phyloP scores from a whole-genome alignment of 805 yeast species.

The Metschnikowia aberdeeniae region DNA sequence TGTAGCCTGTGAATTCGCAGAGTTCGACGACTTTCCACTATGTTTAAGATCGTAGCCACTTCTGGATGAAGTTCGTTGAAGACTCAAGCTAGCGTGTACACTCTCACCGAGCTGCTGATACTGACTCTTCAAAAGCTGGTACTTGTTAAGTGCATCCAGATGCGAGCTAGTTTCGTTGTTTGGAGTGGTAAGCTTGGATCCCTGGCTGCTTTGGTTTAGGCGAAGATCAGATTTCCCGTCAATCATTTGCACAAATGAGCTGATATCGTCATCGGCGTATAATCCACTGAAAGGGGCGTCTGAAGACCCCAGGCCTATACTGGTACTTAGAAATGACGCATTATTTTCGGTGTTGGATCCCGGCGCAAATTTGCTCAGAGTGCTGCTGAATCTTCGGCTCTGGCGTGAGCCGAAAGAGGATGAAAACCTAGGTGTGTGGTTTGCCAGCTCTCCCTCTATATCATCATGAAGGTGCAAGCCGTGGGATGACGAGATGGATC shows the following conservation, averaged over 20 bases:
- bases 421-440: slow-evolving; percentile 56
- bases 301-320: slow-evolving; percentile 34
- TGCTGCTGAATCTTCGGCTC: slow-evolving; percentile 45
- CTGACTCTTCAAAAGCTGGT: slow-evolving; percentile 48
- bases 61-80: slow-evolving; percentile 21
- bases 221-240: slow-evolving; percentile 59
- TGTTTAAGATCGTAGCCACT: slow-evolving; percentile 5
- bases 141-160: slow-evolving; percentile 47
- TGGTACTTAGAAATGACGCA: slow-evolving; percentile 28
- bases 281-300: slow-evolving; percentile 40
- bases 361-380: slow-evolving; percentile 15
- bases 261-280: slow-evolving; percentile 54
- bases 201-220: slow-evolving; percentile 21
- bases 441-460: slow-evolving; percentile 24
- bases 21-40: slow-evolving; percentile 4
- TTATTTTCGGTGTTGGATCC: slow-evolving; percentile 21
- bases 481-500: slow-evolving; percentile 38
- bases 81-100: slow-evolving; percentile 46
- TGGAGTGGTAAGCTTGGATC: slow-evolving; percentile 13
- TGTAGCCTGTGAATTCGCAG: slow-evolving; percentile 16
- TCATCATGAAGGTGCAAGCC: slow-evolving; percentile 34
- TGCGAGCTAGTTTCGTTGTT: slow-evolving; percentile 20
- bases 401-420: slow-evolving; percentile 70
- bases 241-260: slow-evolving; percentile 67
- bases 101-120: slow-evolving; percentile 56